Base-by-base conservation (phyloP, 371 early-diverging fungal species). In the Smittium mucronatum region DNA sequence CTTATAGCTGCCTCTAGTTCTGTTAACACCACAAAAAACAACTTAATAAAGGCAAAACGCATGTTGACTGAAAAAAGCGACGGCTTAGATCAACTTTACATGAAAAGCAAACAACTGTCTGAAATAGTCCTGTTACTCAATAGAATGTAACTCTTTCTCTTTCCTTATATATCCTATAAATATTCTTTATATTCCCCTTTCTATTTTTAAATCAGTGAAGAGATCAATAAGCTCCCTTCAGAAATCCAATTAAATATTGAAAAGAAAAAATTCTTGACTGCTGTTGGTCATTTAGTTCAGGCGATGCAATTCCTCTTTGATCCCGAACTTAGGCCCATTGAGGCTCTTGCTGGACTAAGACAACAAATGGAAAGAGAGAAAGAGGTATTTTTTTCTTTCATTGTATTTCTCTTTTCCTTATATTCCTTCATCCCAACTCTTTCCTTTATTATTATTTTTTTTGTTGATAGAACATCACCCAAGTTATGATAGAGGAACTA, bases 401-500 rank as follows among this genome's bases (percentile, higher is more conserved):
- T 47, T 47, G 21, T 11, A 47, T 47, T 47, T 47, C 47, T 47
- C 11, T 47, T 11, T 47, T 47, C 21, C 11, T 47, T 47, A 47
- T 47, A n/a, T n/a, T n/a, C n/a, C n/a, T n/a, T n/a, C n/a, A n/a
- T n/a, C n/a, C n/a, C n/a, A n/a, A n/a, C 47, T 47, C 47, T 47
- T 47, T 47, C 5, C 47, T 11, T 11, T 47, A 11, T 47, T 47
- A 47, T 47, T 47, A 47, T 47, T 21, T 47, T 47, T 47, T 47
- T 47, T 47, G 47, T 21, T 47, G 26, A 61, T 84, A 81, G 63
- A 65, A 76, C 34, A 30, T 64, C 29, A 85, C 89, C 60, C 93
- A 94, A 69, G 75, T 84, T 15, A 75, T 95, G 2, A 85, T 93
- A 64, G 95, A 94, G 70, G 95, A 97, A 72, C 81, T 97, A 15